Percentiles rank a stretch among this genome's conserved stretches.
Conservation (phyloP, 1,284 basidiomycete species). For the Volvariella surrecta region DNA sequence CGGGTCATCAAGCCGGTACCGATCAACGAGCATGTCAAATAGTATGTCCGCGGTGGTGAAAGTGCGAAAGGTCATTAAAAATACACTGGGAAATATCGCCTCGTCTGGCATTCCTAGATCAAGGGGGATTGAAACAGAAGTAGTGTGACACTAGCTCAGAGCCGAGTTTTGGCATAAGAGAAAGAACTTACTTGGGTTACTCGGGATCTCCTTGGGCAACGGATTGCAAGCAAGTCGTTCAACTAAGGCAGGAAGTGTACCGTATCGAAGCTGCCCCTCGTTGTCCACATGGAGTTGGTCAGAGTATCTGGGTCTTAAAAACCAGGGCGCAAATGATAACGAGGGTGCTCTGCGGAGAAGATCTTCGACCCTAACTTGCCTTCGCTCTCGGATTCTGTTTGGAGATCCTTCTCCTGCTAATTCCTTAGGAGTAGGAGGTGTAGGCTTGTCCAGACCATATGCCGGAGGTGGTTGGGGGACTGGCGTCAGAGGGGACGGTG, state of each 20-base stretch:
- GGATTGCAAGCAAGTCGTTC: slow-evolving; percentile 59
- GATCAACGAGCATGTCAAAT: slow-evolving; percentile 57
- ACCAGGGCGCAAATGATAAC: slow-evolving; percentile 44
- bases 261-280: slow-evolving; percentile 53
- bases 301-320: slow-evolving; percentile 53
- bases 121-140: slow-evolving; percentile 3
- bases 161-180: not conserved
- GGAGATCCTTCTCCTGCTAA: not conserved
- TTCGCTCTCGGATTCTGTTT: no score
- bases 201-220: slow-evolving; percentile 19
- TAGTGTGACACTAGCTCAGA: slow-evolving; percentile 15
- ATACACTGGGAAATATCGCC: slow-evolving; percentile 50
- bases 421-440: slow-evolving; percentile 13
- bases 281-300: slow-evolving; percentile 49
- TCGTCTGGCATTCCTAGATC: slow-evolving; percentile 33
- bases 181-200: no score
- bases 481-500: slow-evolving; percentile 35
- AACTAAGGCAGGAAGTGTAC: slow-evolving; percentile 62
- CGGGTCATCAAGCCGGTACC: slow-evolving; percentile 53
- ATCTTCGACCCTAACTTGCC: no score
- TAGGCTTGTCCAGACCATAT: slow-evolving; percentile 23
- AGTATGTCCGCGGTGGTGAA: slow-evolving; percentile 64
- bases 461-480: slow-evolving; percentile 27
- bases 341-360: slow-evolving; percentile 19
- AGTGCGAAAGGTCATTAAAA: slow-evolving; percentile 74